phyloP scores from a whole-genome alignment of 2,329 filamentous ascomycete genomes.

The Endothia cerciana region DNA sequence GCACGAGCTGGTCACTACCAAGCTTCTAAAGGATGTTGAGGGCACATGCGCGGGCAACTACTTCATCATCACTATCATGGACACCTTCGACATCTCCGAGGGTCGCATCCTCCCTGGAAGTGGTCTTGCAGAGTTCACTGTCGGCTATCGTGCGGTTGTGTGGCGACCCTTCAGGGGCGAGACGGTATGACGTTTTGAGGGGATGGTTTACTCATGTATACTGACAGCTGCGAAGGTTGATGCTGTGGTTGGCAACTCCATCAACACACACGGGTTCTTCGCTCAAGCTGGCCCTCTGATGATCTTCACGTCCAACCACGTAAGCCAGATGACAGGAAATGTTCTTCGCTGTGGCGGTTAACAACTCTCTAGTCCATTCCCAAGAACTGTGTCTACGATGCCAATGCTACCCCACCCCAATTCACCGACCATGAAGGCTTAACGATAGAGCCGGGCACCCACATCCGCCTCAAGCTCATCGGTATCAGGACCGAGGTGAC shows the following conservation, averaged over 20 bases:
- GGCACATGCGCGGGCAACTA: slow-evolving; percentile 94
- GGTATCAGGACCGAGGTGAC: slow-evolving; percentile 92
- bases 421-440: slow-evolving; percentile 95
- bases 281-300: slow-evolving; percentile 78
- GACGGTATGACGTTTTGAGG: slow-evolving; percentile 67
- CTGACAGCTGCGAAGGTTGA: slow-evolving; percentile 68
- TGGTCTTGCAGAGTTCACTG: slow-evolving; percentile 90
- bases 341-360: slow-evolving; percentile 28
- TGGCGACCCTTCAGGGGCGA: slow-evolving; percentile 98
- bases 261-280: slow-evolving; percentile 92
- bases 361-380: slow-evolving; percentile 74
- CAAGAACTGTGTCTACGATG: slow-evolving; percentile 88
- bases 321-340: slow-evolving; percentile 50
- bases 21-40: slow-evolving; percentile 90
- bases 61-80: slow-evolving; percentile 98
- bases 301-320: slow-evolving; percentile 81
- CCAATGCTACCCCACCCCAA: slow-evolving; percentile 93
- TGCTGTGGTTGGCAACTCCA: slow-evolving; percentile 80
- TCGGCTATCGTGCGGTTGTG: slow-evolving; percentile 92
- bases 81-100: slow-evolving; percentile 92
- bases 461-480: slow-evolving; percentile 91
- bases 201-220: slow-evolving; percentile 16
- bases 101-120: slow-evolving; percentile 90
- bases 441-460: slow-evolving; percentile 90
- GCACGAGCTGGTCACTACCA: slow-evolving; percentile 85